Evolutionary conservation across 2,329 filamentous ascomycete species (phyloP).

Genomic region (Lasiodiplodia theobromae): DNA sequence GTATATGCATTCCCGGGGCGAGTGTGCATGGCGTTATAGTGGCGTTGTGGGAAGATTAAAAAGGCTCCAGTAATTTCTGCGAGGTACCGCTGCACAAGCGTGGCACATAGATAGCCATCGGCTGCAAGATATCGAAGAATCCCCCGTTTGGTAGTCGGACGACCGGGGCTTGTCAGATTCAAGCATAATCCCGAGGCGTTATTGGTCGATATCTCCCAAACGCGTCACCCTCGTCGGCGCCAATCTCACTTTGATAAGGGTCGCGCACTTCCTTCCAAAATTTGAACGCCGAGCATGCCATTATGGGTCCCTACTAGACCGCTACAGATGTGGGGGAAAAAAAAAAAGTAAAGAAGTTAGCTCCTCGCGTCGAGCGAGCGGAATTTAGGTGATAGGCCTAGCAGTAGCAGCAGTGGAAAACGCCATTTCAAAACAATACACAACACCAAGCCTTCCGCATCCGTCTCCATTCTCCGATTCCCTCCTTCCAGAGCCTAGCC

Average conservation of each 20-base stretch:
- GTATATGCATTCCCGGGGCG: background rate
- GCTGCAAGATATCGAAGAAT: constrained; percentile 22
- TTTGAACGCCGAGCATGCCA: constrained; percentile 25
- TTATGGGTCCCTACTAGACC: constrained; percentile 20
- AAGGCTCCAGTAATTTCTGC: constrained; percentile 19
- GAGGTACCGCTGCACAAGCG: background rate
- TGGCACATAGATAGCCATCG: constrained; percentile 16
- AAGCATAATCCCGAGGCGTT: constrained; percentile 10
- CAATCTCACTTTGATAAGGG: constrained; percentile 1
- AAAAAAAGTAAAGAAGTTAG: constrained; percentile 26
- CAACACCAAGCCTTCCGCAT: constrained; percentile 27
- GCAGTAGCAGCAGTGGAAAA: constrained; percentile 26
- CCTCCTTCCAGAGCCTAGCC: constrained; percentile 23
- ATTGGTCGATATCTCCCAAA: constrained; percentile 1
- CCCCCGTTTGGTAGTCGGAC: background rate
- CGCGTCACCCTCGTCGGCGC: background rate
- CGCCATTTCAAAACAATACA: constrained; percentile 27
- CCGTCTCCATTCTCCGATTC: constrained; percentile 25
- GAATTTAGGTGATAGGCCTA: constrained; percentile 28
- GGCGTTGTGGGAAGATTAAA: constrained; percentile 20
- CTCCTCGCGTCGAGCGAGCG: constrained; percentile 26
- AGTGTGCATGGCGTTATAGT: constrained; percentile 2
- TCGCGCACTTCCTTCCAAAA: constrained; percentile 16
- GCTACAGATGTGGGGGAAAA: constrained; percentile 17
- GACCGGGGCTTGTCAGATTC: background rate